Conservation (phyloP, 2,329 filamentous ascomycete genomes). For the Dothidotthia symphoricarpi region DNA sequence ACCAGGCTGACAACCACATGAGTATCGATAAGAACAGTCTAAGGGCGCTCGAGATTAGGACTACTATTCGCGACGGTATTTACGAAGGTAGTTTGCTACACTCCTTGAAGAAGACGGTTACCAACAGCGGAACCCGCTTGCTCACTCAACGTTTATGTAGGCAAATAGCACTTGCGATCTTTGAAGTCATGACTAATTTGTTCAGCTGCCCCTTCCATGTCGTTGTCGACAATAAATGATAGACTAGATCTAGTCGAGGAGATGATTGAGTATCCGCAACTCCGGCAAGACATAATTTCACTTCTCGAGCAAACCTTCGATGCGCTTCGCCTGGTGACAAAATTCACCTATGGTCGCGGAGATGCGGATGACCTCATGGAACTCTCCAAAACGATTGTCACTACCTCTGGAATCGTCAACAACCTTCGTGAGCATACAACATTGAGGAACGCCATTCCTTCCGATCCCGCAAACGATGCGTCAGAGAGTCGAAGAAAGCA, state of each 20-base stretch:
- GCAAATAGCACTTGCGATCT: slow-evolving; percentile 5
- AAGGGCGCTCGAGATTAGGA: slow-evolving; percentile 82
- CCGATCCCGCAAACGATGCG: slow-evolving; percentile 5
- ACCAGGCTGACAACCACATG: slow-evolving; percentile 76
- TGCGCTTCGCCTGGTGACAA: slow-evolving; percentile 85
- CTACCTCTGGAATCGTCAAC: slow-evolving; percentile 64
- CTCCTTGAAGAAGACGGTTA: slow-evolving; percentile 84
- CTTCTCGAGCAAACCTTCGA: slow-evolving; percentile 77
- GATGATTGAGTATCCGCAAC: slow-evolving; percentile 64
- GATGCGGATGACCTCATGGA: slow-evolving; percentile 86
- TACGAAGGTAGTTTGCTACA: slow-evolving; percentile 85
- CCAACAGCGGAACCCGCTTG: slow-evolving; percentile 83
- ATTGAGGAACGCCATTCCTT: slow-evolving; percentile 16
- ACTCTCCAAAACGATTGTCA: slow-evolving; percentile 75
- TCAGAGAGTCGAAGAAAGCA: slow-evolving; percentile 20
- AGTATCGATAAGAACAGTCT: slow-evolving; percentile 89
- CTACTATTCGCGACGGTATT: slow-evolving; percentile 75
- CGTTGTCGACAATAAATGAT: slow-evolving; percentile 70
- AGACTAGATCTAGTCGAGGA: slow-evolving; percentile 78
- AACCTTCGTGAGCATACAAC: slow-evolving; percentile 24
- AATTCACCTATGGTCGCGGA: slow-evolving; percentile 89
- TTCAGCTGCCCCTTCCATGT: slow-evolving; percentile 79
- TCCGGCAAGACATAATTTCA: slow-evolving; percentile 67
- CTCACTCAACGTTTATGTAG: slow-evolving; percentile 78
- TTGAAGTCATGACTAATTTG: slow-evolving; percentile 9